Evolutionary conservation across 1,139 yeast genomes (phyloP), one percentile per base, ranked within the genome.

Genomic region (Magnusiomyces suaveolens): DNA sequence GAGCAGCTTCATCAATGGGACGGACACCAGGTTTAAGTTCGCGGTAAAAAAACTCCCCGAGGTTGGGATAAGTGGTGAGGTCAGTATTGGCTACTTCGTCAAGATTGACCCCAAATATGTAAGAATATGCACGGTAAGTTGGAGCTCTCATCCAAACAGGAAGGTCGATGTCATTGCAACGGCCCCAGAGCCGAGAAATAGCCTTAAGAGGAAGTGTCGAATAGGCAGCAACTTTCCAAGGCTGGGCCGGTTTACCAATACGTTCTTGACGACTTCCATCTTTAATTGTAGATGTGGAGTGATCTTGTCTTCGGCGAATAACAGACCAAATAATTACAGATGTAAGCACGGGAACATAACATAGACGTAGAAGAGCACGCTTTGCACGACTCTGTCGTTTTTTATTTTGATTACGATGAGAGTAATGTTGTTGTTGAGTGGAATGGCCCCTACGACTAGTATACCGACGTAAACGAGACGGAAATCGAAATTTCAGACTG

Each of bases 181-280:
- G 81, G 32, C 99, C 99, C 99, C 99, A 94, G 52, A 90, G 72
- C 57, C 98, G 78, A 0, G 97, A 89, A 51, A 89, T 77, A 3
- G 96, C 87, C 66, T 92, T 89, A 65, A 94, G 77, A 0, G 99
- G 99, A 46, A 94, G 75, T 1, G 97, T 85, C 3, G 90, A 83
- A 69, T 92, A 90, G 25, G 94, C 86, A 64, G 87, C 89, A 56
- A 90, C 80, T 48, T 85, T 83, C 96, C 96, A 88, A 25, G 94
- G 84, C 62, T 84, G 82, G 74, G 90, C 73, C 70, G 81, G 71
- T 73, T 77, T 64, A 67, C 76, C 72, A n/a, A 73, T 72, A 51
- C 72, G 74, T 16, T 36, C 41, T 10, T 10, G 25, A 16, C 10
- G 8, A 16, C 29, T 32, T 25, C 43, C 43, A 16, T 20, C 16